Percentiles rank a stretch among this genome's conserved stretches.
These are phyloP conservation scores for Beauveria varroae DNA, from an alignment of 2,329 filamentous ascomycete species.

Conservation along the genomic window DNA sequence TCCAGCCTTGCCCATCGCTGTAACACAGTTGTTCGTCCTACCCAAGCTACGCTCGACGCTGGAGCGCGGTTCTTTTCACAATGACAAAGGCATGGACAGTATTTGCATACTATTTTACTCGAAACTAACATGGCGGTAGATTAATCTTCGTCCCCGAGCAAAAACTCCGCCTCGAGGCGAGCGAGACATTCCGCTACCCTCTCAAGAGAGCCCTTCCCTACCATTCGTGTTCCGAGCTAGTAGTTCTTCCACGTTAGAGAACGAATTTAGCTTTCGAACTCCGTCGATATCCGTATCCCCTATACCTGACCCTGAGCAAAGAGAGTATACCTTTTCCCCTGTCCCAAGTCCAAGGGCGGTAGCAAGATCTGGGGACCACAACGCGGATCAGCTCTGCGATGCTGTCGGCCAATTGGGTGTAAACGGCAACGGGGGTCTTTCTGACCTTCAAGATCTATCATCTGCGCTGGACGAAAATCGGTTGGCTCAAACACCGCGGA, in stretches of 20 bases:
- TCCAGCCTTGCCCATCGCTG: background rate
- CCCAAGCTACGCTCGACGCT: background rate
- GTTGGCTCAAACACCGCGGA: background rate
- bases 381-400: background rate
- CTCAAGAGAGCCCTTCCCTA: background rate
- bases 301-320: background rate
- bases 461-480: background rate
- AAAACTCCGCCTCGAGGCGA: background rate
- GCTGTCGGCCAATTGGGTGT: background rate
- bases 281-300: conserved; percentile 1
- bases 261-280: background rate
- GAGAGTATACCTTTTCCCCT: background rate
- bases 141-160: background rate
- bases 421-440: background rate
- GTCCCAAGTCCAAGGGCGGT: background rate
- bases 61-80: background rate
- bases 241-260: background rate
- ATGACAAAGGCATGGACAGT: background rate
- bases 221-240: background rate
- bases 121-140: background rate
- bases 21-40: background rate
- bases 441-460: background rate
- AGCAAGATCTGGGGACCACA: background rate
- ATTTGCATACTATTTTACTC: background rate
- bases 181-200: background rate